Evolutionary conservation across 805 yeast species (phyloP), one percentile per base, ranked within the genome.

Genomic region (Yarrowia osloensis): DNA sequence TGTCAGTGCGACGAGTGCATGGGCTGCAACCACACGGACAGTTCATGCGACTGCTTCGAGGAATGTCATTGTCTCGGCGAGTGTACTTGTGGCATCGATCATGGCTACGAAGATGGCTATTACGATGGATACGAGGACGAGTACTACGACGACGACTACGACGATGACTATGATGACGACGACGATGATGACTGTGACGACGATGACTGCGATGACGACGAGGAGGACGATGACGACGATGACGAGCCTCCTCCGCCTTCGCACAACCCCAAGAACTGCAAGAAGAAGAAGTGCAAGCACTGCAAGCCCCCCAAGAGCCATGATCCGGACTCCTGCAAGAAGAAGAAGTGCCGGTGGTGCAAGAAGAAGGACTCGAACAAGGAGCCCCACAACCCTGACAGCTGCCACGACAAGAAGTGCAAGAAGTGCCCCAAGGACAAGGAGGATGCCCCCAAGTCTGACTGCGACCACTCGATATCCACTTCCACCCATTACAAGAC

Each of bases 1-100:
- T 54, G 61, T 44, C 61, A 54, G 44, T 54, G 61, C 61, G 61
- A 54, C 15, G 44, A 54, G 44, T 54, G 61, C 44, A 54, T 37
- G 44, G 61, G 44, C 44, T 54, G 61, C 44, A 54, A 54, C 17
- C 61, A 54, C 22, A 54, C 11, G 2, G 61, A 54, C 22, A 54
- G 61, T 15, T 54, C 61, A 3, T 54, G 61, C 31, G 61, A 54
- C 44, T 54, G 61, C 6, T 54, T 54, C 24, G 61, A 54, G 15
- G 61, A 54, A 29, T 54, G 63, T 28, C 63, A 57, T 26, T 57
- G 49, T 28, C 39, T 33, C 15, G 63, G 63, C 37, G 49, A 54
- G 61, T 54, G 63, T n/a, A 39, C 47, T 15, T 57, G 49, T 28
- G 63, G 49, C 7, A 40, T 39, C 13, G 37, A 57, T 40, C 44